A percentile compares a stretch with the other conserved stretches of the same genome.
Conservation (phyloP, 2,329 filamentous ascomycete species). For the Emmonsia crescens region DNA sequence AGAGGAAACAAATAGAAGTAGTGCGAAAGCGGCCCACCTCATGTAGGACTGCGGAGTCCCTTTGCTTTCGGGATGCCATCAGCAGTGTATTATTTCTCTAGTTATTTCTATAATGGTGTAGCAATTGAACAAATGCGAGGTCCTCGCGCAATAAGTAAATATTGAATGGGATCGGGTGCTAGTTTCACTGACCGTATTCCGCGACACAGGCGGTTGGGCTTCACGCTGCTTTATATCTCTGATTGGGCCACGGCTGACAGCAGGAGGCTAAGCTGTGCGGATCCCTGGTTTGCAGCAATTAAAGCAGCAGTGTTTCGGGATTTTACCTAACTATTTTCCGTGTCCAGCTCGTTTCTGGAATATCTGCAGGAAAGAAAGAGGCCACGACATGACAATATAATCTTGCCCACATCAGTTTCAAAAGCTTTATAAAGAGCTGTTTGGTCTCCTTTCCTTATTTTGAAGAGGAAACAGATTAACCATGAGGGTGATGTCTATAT, state of each 20-base stretch:
- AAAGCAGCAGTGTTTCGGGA: too few species aligned
- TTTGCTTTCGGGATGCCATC: background rate
- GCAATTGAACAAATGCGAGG: background rate
- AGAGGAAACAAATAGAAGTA: background rate
- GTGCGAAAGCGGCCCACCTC: background rate
- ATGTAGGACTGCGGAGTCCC: background rate
- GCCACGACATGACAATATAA: background rate
- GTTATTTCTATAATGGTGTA: background rate
- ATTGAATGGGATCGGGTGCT: too few species aligned
- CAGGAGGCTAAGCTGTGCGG: too few species aligned
- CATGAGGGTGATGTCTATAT: constrained; percentile 24
- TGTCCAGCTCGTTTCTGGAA: too few species aligned
- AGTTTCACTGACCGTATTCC: too few species aligned
- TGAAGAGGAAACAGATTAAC: constrained; percentile 10
- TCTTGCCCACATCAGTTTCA: background rate
- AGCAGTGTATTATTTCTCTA: background rate
- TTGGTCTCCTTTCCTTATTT: background rate
- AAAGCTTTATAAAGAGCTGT: background rate
- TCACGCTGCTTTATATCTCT: background rate
- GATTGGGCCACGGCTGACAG: too few species aligned
- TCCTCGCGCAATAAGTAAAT: too few species aligned
- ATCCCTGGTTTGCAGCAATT: too few species aligned
- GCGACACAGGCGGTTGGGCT: background rate
- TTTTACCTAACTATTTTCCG: too few species aligned
- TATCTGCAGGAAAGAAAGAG: too few species aligned